phyloP scores from a whole-genome alignment of 2,329 filamentous ascomycete genomes.

The Paecilomyces formosus region DNA sequence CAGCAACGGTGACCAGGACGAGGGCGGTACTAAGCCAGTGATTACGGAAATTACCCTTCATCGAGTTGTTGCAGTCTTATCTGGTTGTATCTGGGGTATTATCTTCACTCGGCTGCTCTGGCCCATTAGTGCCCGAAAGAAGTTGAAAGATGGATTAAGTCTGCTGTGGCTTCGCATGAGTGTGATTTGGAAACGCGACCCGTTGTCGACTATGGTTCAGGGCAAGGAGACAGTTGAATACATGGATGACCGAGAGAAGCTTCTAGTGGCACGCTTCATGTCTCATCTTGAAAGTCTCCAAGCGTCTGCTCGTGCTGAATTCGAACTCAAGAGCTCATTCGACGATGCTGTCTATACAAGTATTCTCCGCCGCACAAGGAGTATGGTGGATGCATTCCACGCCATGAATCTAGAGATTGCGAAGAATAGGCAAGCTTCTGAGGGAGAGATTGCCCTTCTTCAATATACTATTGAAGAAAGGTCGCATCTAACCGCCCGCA shows the following conservation, averaged over 20 bases:
- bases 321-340: slow-evolving; percentile 82
- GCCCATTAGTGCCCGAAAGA: slow-evolving; percentile 83
- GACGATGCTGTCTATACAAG: slow-evolving; percentile 64
- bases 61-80: slow-evolving; percentile 76
- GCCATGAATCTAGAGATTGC: slow-evolving; percentile 90
- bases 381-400: slow-evolving; percentile 88
- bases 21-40: slow-evolving; percentile 73
- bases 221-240: slow-evolving; percentile 57
- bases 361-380: slow-evolving; percentile 71
- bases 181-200: slow-evolving; percentile 91
- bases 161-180: slow-evolving; percentile 93
- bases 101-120: slow-evolving; percentile 83
- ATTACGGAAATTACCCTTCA: slow-evolving; percentile 86
- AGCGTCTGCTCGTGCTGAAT: slow-evolving; percentile 69
- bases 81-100: slow-evolving; percentile 86
- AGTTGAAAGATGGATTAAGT: slow-evolving; percentile 82
- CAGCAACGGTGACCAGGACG: slow-evolving; percentile 72
- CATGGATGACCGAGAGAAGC: slow-evolving; percentile 81
- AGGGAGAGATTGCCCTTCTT: slow-evolving; percentile 74
- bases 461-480: slow-evolving; percentile 73
- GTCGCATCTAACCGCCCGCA: slow-evolving; percentile 72
- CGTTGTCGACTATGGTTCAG: slow-evolving; percentile 64
- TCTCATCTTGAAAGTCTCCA: slow-evolving; percentile 68
- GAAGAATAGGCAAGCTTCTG: slow-evolving; percentile 66
- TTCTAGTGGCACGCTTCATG: slow-evolving; percentile 72